Conservation (phyloP, 441 rosid species). For the Pelargonium cotyledonis region DNA sequence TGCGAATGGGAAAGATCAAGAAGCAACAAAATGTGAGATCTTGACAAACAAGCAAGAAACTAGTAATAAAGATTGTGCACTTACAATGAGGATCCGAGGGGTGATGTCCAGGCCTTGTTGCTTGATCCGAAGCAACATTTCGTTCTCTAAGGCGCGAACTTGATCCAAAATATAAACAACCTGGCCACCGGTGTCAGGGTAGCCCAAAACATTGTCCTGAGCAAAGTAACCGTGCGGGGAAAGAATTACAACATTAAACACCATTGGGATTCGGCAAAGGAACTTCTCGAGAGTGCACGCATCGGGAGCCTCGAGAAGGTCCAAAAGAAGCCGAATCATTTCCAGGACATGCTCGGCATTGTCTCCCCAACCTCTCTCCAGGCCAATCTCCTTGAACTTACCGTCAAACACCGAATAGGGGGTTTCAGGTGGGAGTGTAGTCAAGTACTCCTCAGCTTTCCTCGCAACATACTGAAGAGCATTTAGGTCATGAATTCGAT, state of each 20-base stretch:
- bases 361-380: slow-evolving; percentile 95
- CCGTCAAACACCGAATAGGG: slow-evolving; percentile 51
- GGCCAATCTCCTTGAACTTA: slow-evolving; percentile 78
- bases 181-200: slow-evolving; percentile 99
- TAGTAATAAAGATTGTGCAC: slow-evolving; percentile 10
- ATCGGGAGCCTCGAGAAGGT: slow-evolving; percentile 94
- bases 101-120: slow-evolving; percentile 87
- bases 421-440: slow-evolving; percentile 42
- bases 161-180: slow-evolving; percentile 96
- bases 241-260: slow-evolving; percentile 78
- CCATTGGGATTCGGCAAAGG: slow-evolving; percentile 88
- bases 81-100: slow-evolving; percentile 87
- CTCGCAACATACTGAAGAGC: slow-evolving; percentile 64
- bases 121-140: slow-evolving; percentile 82
- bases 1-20: slow-evolving; percentile 26
- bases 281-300: slow-evolving; percentile 80
- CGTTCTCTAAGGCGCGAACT: slow-evolving; percentile 86
- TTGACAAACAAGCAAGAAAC: background rate
- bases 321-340: slow-evolving; percentile 81
- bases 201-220: slow-evolving; percentile 89
- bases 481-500: slow-evolving; percentile 55
- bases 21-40: slow-evolving; percentile 6
- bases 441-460: slow-evolving; percentile 89
- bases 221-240: slow-evolving; percentile 95
- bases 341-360: slow-evolving; percentile 63